Evolutionary conservation across 129 eudicot species (phyloP).

Genomic region (Flaveria sonorensis): DNA sequence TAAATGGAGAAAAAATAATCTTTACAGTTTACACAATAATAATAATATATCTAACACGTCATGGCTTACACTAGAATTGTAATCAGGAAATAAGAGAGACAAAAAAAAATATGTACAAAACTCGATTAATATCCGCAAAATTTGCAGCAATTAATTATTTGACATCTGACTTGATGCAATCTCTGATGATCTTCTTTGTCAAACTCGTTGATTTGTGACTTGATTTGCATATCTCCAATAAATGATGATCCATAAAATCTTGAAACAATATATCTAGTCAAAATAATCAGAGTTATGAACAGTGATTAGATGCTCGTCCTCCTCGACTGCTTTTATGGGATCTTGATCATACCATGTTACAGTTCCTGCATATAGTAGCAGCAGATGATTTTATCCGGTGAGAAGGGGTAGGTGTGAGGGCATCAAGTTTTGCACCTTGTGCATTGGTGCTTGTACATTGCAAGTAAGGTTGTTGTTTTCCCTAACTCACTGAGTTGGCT

Average conservation of each 20-base stretch:
- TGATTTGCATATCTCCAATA: conserved; percentile 15
- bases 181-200: conserved; percentile 20
- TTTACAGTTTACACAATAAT: neutral
- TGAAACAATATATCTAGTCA: conserved; percentile 31
- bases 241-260: neutral
- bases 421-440: too few relatives aligned
- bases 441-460: neutral
- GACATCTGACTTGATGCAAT: conserved; percentile 17
- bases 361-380: conserved; percentile 48
- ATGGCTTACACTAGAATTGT: conserved; percentile 3
- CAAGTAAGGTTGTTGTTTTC: neutral
- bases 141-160: neutral
- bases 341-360: conserved; percentile 71
- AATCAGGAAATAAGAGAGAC: neutral
- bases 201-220: conserved; percentile 6
- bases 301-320: conserved; percentile 57
- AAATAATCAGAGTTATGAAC: conserved; percentile 67
- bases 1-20: neutral
- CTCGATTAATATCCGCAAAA: neutral
- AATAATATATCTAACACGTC: neutral
- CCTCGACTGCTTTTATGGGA: conserved; percentile 46
- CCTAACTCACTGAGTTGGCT: too few relatives aligned
- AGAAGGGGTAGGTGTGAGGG: too few relatives aligned
- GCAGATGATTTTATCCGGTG: neutral
- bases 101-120: conserved; percentile 37